Conservation (phyloP, 2,329 filamentous ascomycete genomes). For the Nemania diffusa region DNA sequence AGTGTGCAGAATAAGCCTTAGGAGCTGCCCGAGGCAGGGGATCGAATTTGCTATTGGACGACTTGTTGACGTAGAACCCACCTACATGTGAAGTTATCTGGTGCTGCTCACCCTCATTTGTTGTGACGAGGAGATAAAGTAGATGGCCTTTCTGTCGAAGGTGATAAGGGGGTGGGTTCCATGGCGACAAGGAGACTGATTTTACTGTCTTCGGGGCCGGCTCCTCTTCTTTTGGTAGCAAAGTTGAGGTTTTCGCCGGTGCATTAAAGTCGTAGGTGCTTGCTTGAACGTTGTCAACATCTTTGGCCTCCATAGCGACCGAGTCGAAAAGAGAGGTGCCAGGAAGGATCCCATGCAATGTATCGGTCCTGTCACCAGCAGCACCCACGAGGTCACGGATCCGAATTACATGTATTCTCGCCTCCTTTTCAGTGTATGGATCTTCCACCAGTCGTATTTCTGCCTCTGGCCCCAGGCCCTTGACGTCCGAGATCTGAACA, state of each 20-base stretch:
- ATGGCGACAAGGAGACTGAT: slow-evolving; percentile 85
- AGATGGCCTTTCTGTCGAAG: slow-evolving; percentile 92
- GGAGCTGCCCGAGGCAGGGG: slow-evolving; percentile 82
- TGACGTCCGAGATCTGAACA: slow-evolving; percentile 88
- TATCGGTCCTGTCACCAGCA: slow-evolving; percentile 86
- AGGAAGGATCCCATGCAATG: slow-evolving; percentile 84
- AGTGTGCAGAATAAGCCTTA: slow-evolving; percentile 84
- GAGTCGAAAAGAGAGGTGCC: slow-evolving; percentile 89
- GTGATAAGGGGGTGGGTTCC: slow-evolving; percentile 96
- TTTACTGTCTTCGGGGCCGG: slow-evolving; percentile 90
- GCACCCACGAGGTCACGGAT: slow-evolving; percentile 94
- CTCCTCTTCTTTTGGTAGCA: slow-evolving; percentile 75
- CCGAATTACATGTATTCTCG: slow-evolving; percentile 90
- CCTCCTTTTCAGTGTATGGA: slow-evolving; percentile 98
- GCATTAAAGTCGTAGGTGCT: slow-evolving; percentile 78
- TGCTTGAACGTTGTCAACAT: slow-evolving; percentile 52
- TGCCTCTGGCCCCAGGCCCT: slow-evolving; percentile 79
- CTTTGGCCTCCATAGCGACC: slow-evolving; percentile 63
- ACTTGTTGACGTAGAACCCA: slow-evolving; percentile 97
- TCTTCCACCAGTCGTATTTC: slow-evolving; percentile 88
- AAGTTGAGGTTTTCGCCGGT: slow-evolving; percentile 72
- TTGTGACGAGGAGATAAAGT: slow-evolving; percentile 88
- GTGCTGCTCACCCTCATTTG: slow-evolving; percentile 92
- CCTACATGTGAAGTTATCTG: slow-evolving; percentile 94
- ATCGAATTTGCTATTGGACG: slow-evolving; percentile 94